Base-by-base conservation (phyloP, 2,329 filamentous ascomycete species). In the Fusarium goolgardi region DNA sequence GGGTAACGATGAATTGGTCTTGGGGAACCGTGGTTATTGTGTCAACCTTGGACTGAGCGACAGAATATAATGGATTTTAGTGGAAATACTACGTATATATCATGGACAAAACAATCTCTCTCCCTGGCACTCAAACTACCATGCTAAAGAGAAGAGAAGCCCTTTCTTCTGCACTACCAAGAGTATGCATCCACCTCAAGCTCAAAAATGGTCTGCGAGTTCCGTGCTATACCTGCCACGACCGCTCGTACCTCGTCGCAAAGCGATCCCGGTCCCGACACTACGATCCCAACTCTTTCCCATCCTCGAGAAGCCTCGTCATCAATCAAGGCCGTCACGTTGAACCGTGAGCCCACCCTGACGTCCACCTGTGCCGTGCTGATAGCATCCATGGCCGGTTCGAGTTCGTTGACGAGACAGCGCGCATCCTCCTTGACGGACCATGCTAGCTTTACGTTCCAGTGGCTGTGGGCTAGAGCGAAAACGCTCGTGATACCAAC, bases 171-270 rank as follows among this genome's bases (percentile, higher is more conserved):
- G 1, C 8, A 1, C 40, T 55, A 62, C 59, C 59, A 62, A n/a
- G 59, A 62, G 20, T 62, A 62, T 6, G 59, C 59, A 25, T 62
- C 59, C 20, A 62, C 59, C 3, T 62, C 59, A 9, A 62, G 58
- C 5, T 62, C 57, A n/a, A 62, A 62, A 0, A 62, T 15, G 25
- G 56, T 62, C 34, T 62, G 40, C 0, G 59, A 62, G 16, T 62
- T 27, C 4, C 59, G 40, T 3, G 56, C 56, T 25, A 62, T 62
- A 0, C 59, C 57, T 12, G 59, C 47, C n/a, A 62, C 57, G 6
- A 55, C 46, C 4, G 56, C 46, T 1, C 59, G 40, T 0, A 62
- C 59, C 8, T 61, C 40, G n/a, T 62, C 59, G 8, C 59, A 62
- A 3, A 62, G 20, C 10, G 59, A 62, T 20, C 59, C 59, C 2